phyloP scores from a whole-genome alignment of 305 asterid genomes.

The Rubia occidens region DNA sequence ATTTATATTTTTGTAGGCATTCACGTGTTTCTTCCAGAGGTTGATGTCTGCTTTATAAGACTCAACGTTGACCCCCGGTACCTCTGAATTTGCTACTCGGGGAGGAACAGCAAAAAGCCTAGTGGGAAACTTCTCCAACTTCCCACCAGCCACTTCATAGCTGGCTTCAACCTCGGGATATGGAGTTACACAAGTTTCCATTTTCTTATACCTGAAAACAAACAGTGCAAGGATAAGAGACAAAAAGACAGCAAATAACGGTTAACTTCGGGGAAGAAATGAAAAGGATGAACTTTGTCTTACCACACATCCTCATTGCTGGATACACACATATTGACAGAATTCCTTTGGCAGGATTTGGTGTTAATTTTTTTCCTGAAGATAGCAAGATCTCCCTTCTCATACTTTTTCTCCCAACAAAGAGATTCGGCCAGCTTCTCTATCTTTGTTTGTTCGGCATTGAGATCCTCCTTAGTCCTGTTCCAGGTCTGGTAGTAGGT shows the following conservation, averaged over 20 bases:
- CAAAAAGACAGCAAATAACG: not conserved
- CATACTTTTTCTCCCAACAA: slow-evolving; percentile 97
- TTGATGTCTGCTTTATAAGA: slow-evolving; percentile 55
- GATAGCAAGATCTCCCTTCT: slow-evolving; percentile 80
- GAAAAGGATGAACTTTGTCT: slow-evolving; percentile 22
- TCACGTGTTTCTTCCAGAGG: slow-evolving; percentile 67
- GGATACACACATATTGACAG: slow-evolving; percentile 47
- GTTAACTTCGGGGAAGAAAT: not conserved
- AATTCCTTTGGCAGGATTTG: slow-evolving; percentile 50
- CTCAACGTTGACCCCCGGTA: slow-evolving; percentile 57
- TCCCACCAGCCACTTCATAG: slow-evolving; percentile 51
- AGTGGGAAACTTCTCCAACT: slow-evolving; percentile 63
- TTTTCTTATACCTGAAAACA: slow-evolving; percentile 60
- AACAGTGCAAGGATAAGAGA: slow-evolving; percentile 12
- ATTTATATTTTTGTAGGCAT: slow-evolving; percentile 46
- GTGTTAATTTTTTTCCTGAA: slow-evolving; percentile 53
- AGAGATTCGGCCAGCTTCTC: slow-evolving; percentile 76
- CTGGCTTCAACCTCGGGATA: slow-evolving; percentile 43
- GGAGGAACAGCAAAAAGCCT: slow-evolving; percentile 80
- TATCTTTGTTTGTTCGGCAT: slow-evolving; percentile 65
- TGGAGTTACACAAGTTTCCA: slow-evolving; percentile 68
- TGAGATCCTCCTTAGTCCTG: slow-evolving; percentile 64
- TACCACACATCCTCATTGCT: slow-evolving; percentile 71
- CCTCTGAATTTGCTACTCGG: slow-evolving; percentile 48
- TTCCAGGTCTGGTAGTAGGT: slow-evolving; percentile 76